phyloP scores from a whole-genome alignment of 352 stramenopile genomes.

The Phytophthora pisi region DNA sequence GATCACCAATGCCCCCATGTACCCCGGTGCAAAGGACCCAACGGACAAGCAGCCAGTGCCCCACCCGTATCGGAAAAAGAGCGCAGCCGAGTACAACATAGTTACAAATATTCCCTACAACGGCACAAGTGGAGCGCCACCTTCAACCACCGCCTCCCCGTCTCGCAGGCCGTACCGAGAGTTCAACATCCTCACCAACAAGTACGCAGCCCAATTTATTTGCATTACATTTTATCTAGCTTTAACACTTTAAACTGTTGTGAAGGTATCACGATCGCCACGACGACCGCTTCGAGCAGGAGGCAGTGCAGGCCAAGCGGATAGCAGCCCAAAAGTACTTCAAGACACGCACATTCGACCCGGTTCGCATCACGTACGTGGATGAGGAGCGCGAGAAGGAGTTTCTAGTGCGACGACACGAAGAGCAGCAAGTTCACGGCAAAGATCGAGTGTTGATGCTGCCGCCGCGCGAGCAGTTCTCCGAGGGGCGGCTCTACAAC shows the following conservation, averaged over 20 bases:
- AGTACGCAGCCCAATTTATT: conserved; percentile 35
- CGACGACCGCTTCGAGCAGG: conserved; percentile 42
- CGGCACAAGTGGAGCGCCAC: conserved; percentile 7
- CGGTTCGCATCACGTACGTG: conserved; percentile 63
- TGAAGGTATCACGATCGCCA: conserved; percentile 62
- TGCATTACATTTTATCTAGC: conserved; percentile 2
- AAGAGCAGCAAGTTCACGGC: conserved; percentile 58
- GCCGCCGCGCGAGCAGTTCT: conserved; percentile 67
- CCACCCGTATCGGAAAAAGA: conserved; percentile 46
- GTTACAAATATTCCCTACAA: conserved; percentile 55
- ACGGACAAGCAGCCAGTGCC: conserved; percentile 42
- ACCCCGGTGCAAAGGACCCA: conserved; percentile 48
- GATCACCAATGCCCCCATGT: conserved; percentile 69
- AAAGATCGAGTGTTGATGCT: conserved; percentile 55
- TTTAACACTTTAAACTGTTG: conserved; percentile 10
- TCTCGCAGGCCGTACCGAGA: conserved; percentile 51
- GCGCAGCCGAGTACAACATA: conserved; percentile 61
- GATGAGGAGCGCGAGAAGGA: conserved; percentile 58
- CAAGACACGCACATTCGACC: conserved; percentile 72
- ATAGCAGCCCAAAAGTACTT: conserved; percentile 66
- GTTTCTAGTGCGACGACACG: conserved; percentile 45
- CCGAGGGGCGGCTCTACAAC: conserved; percentile 75
- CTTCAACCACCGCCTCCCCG: conserved; percentile 19
- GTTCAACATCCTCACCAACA: conserved; percentile 83
- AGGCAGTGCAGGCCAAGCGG: conserved; percentile 49